These are phyloP conservation scores for Ogataea hybrid DNA, from an alignment of 1,139 yeast genomes.

Conservation along the genomic window DNA sequence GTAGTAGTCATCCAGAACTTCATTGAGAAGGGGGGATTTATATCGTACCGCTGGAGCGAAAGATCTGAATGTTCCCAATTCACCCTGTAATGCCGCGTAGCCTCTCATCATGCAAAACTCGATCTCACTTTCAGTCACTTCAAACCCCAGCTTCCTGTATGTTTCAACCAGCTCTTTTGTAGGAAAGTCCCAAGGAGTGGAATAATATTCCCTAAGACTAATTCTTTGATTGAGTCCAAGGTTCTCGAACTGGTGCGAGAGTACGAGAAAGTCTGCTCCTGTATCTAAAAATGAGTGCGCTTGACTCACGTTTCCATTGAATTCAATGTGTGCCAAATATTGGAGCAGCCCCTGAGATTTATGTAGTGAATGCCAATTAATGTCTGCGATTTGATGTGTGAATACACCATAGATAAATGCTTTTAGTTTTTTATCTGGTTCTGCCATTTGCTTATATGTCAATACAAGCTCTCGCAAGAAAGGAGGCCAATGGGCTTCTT, in stretches of 20 bases:
- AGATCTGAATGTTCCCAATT: constrained; percentile 27
- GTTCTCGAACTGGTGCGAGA: constrained; percentile 37
- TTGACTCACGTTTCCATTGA: constrained; percentile 40
- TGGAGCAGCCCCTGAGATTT: constrained; percentile 48
- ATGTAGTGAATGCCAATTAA: constrained; percentile 62
- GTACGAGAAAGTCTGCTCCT: constrained; percentile 54
- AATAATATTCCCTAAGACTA: constrained; percentile 28
- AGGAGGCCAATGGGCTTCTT: constrained; percentile 65
- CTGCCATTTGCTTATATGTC: constrained; percentile 34
- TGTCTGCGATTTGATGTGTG: constrained; percentile 57
- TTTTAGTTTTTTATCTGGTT: constrained; percentile 32
- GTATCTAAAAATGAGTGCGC: constrained; percentile 56
- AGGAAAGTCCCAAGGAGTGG: constrained; percentile 46
- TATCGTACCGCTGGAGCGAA: constrained; percentile 8
- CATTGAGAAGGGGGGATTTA: constrained; percentile 43
- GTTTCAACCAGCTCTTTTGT: constrained; percentile 37
- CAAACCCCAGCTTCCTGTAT: constrained; percentile 34
- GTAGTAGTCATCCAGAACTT: constrained; percentile 43
- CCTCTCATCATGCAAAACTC: constrained; percentile 52
- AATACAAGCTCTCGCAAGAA: constrained; percentile 44
- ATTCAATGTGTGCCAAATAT: constrained; percentile 45
- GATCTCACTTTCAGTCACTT: constrained; percentile 29
- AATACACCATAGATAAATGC: constrained; percentile 54
- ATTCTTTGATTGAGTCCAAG: constrained; percentile 21
- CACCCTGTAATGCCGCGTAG: constrained; percentile 44